A percentile compares a stretch with the other conserved stretches of the same genome.
Evolutionary conservation across 2,329 filamentous ascomycete genomes (phyloP).

Genomic region (Monosporascus ibericus): DNA sequence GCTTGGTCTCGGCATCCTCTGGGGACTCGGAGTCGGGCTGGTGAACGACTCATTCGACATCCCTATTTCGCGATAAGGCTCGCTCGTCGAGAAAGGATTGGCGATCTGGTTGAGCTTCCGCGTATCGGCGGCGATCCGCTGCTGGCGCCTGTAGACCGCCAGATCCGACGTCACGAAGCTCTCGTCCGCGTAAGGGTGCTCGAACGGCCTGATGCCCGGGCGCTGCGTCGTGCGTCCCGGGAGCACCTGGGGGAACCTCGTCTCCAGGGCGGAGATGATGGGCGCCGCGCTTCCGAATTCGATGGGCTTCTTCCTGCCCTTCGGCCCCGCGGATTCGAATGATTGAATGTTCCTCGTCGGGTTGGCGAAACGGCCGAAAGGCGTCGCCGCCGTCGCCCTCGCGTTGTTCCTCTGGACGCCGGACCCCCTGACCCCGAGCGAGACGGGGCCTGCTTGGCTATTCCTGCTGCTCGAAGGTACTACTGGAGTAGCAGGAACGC

Average conservation of each 20-base stretch:
- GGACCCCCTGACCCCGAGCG: no score
- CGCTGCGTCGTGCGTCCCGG: not conserved
- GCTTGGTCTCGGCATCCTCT: no score
- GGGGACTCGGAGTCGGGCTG: no score
- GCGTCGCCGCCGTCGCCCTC: slow-evolving; percentile 3
- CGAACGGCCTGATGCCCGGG: not conserved
- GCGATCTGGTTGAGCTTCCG: no score
- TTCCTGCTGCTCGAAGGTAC: no score
- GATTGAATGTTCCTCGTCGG: slow-evolving; percentile 3
- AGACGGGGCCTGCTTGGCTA: no score
- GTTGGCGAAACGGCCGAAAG: slow-evolving; percentile 2
- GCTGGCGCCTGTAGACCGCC: not conserved
- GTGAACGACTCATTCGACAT: no score
- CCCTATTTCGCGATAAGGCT: no score
- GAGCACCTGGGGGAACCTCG: not conserved
- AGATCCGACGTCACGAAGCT: not conserved
- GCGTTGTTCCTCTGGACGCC: slow-evolving; percentile 5
- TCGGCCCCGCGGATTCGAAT: not conserved
- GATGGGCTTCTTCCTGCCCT: no score
- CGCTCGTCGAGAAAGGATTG: no score
- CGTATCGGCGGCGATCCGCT: no score
- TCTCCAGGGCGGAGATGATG: not conserved
- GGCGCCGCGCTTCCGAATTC: no score
- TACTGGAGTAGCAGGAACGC: not conserved
- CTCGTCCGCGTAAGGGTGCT: not conserved